Percentiles rank a stretch among this genome's conserved stretches.
Conservation (phyloP, 768 basidiomycete species). For the Boletus rubescentipes region DNA sequence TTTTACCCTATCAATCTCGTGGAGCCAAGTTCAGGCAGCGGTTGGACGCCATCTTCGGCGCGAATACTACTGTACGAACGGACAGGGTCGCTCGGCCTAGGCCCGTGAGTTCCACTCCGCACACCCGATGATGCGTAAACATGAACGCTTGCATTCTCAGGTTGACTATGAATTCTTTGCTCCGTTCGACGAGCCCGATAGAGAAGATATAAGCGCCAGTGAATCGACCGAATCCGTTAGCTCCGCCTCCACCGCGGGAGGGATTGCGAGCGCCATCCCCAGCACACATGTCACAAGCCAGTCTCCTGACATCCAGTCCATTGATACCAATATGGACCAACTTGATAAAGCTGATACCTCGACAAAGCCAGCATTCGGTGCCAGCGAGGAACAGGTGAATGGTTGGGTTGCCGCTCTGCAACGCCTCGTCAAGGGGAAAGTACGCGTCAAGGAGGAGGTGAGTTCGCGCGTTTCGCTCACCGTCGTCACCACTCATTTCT, state of each 20-base stretch:
- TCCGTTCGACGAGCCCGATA: slow-evolving; percentile 3
- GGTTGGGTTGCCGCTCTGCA: slow-evolving; percentile 25
- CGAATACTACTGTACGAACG: slow-evolving; percentile 19
- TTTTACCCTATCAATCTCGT: slow-evolving; percentile 20
- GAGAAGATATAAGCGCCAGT: slow-evolving; percentile 2
- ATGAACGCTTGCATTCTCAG: slow-evolving; percentile 3
- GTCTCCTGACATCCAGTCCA: slow-evolving; percentile 10
- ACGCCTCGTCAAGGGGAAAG: slow-evolving; percentile 32
- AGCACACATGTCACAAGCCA: slow-evolving; percentile 23
- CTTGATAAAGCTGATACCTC: not conserved
- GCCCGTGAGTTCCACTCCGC: slow-evolving; percentile 11
- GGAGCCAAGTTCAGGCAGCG: slow-evolving; percentile 21
- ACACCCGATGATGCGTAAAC: not conserved
- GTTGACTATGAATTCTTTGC: slow-evolving; percentile 10
- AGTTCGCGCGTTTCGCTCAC: not conserved
- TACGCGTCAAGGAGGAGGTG: slow-evolving; percentile 25
- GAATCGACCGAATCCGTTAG: slow-evolving; percentile 1
- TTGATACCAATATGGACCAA: not conserved
- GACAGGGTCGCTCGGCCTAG: slow-evolving; percentile 23
- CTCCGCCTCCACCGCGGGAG: slow-evolving; percentile 4
- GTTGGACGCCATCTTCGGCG: slow-evolving; percentile 20
- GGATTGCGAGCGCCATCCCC: not conserved
- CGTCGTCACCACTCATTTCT: not conserved
- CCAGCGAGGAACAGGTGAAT: slow-evolving; percentile 7
- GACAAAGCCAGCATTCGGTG: not conserved